Evolutionary conservation across 106 monocot species (phyloP).

Genomic region (Cymbidium sinense): DNA sequence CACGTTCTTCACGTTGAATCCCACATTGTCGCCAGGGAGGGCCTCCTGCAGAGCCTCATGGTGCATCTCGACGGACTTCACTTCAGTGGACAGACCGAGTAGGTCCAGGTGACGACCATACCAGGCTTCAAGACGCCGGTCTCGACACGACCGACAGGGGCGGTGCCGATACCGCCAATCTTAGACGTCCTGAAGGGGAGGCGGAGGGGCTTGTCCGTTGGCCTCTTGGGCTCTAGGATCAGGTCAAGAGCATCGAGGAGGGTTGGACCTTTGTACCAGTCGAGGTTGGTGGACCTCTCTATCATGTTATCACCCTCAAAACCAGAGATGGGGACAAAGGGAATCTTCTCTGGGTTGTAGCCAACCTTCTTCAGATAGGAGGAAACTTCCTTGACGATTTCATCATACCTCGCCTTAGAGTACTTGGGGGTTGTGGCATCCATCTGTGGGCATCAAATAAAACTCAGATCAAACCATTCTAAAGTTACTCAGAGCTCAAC

Average conservation of each 20-base stretch:
- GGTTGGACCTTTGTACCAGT: conserved; percentile 65
- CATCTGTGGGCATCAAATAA: conserved; percentile 23
- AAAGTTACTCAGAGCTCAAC: too few species aligned
- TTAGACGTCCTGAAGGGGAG: conserved; percentile 62
- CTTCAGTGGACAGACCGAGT: conserved; percentile 53
- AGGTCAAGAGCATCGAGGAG: conserved; percentile 51
- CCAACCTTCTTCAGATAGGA: conserved; percentile 65
- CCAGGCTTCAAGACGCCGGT: conserved; percentile 51
- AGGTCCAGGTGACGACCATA: conserved; percentile 46
- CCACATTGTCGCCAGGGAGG: conserved; percentile 50
- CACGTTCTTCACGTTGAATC: conserved; percentile 61
- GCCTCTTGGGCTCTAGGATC: conserved; percentile 49
- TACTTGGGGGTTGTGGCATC: conserved; percentile 51
- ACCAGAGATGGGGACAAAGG: conserved; percentile 55
- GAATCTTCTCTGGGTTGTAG: conserved; percentile 58
- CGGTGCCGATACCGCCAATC: conserved; percentile 57
- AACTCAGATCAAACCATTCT: background rate
- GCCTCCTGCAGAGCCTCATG: conserved; percentile 49
- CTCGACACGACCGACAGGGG: conserved; percentile 45
- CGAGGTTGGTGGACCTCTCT: conserved; percentile 56
- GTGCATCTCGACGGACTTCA: conserved; percentile 66
- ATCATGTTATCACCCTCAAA: conserved; percentile 69
- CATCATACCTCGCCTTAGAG: conserved; percentile 53
- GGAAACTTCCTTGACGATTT: conserved; percentile 53
- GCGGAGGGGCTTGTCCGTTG: conserved; percentile 53